Base-by-base conservation (phyloP, 2,329 filamentous ascomycete genomes). In the Berkeleyomyces rouxiae region DNA sequence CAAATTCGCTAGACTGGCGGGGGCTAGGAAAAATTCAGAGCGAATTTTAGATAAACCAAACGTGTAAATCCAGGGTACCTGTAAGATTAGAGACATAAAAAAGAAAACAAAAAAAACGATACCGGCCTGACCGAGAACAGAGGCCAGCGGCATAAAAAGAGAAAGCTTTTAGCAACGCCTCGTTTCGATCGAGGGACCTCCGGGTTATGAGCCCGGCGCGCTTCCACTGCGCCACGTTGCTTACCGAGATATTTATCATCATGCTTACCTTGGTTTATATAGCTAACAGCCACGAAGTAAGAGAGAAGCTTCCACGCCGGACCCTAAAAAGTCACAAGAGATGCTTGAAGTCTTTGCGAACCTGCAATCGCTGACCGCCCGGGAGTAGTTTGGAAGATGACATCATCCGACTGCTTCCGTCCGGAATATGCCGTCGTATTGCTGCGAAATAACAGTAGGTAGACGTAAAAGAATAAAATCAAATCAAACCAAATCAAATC, bases 1-100 rank as follows among this genome's bases (percentile, higher is more conserved):
- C 87, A 95, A 74, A 75, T 95, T 68, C 80, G 89, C 62, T 69
- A 59, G 33, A 61, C 53, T 5, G 59, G 33, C 23, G 23, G 31
- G n/a, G 7, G 44, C 31, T 36, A 79, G 23, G 23, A 23, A 23
- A 23, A 23, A 1, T 23, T 23, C 23, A 23, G 23, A 23, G 23
- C 23, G 23, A 23, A 1, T 23, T 23, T 23, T 23, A 23, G 23
- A 23, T 23, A 23, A 23, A 23, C 23, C 23, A 2, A 23, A 23
- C 23, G 23, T 23, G 23, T 23, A 23, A 23, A 23, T 23, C 23
- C 23, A 23, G 6, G 10, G 23, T 6, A 37, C 5, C 13, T 55
- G 49, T 55, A 55, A 55, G 49, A 55, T 36, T 55, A 55, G 49
- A 61, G 1, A 36, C 44, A n/a, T 39, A 31, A 7, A 55, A 16